phyloP scores from a whole-genome alignment of 805 yeast genomes.

The Candida germanica region DNA sequence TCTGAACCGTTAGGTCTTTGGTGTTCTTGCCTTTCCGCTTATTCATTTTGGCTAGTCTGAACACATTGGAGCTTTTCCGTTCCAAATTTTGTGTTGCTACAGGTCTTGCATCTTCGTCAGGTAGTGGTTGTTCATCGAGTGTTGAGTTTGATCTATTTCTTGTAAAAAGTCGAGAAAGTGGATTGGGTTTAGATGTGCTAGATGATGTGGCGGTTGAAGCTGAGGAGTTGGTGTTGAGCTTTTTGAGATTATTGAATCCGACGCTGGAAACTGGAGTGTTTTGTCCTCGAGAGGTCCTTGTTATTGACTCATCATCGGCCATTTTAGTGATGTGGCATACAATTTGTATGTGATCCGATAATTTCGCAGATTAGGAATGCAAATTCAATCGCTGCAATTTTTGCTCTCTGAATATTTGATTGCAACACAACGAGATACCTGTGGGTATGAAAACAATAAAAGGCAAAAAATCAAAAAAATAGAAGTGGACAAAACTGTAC shows the following conservation, averaged over 20 bases:
- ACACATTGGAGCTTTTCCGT: conserved; percentile 10
- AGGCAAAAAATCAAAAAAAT: no score
- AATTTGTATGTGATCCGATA: no score
- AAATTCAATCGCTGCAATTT: no score
- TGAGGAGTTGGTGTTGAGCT: conserved; percentile 26
- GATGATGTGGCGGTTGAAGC: conserved; percentile 19
- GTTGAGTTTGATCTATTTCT: conserved; percentile 23
- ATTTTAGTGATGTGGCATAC: no score
- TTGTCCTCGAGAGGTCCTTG: no score
- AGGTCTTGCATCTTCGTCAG: conserved; percentile 3
- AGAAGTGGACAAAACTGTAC: no score
- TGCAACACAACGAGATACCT: no score
- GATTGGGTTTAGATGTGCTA: conserved; percentile 25
- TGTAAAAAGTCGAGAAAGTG: conserved; percentile 30
- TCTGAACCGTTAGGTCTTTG: conserved; percentile 30
- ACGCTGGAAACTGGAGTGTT: conserved; percentile 24
- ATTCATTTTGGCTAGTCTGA: conserved; percentile 9
- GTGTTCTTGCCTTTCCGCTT: conserved; percentile 9
- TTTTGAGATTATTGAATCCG: conserved; percentile 32
- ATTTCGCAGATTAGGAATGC: no score
- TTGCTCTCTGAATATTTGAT: no score
- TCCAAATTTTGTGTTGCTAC: conserved; percentile 11
- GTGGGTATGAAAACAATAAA: no score
- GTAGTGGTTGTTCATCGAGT: conserved; percentile 6
- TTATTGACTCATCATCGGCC: no score